A percentile compares a stretch with the other conserved stretches of the same genome.
Evolutionary conservation across 1,139 yeast species (phyloP).

Genomic region (Pichia cactophila): DNA sequence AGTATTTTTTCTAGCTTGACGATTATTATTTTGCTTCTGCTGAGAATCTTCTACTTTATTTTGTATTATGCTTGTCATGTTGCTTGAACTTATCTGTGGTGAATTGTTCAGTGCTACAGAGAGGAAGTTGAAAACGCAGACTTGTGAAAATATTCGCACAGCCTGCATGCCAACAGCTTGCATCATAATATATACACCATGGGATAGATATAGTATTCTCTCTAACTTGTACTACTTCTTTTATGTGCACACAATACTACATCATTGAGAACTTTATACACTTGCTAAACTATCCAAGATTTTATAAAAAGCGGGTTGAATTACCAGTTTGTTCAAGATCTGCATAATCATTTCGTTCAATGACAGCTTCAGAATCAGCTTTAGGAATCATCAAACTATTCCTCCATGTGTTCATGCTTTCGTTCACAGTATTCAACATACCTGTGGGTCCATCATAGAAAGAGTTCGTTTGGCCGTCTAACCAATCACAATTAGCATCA

Average conservation of each 20-base stretch:
- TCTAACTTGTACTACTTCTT: no score
- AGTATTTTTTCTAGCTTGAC: slow-evolving; percentile 13
- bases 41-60: neutral
- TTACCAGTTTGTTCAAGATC: neutral
- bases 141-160: no score
- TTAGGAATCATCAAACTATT: slow-evolving; percentile 8
- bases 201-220: no score
- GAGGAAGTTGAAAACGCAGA: no score
- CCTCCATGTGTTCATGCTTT: slow-evolving; percentile 19
- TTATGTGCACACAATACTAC: no score
- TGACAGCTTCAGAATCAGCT: neutral
- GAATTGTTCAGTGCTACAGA: neutral
- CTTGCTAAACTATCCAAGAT: neutral
- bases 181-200: no score
- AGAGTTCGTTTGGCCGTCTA: slow-evolving; percentile 12
- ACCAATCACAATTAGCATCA: slow-evolving; percentile 13
- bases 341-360: neutral
- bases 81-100: neutral
- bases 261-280: neutral
- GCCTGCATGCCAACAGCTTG: no score
- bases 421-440: slow-evolving; percentile 37
- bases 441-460: slow-evolving; percentile 66
- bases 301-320: neutral
- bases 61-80: neutral
- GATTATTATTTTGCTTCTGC: slow-evolving; percentile 5